These are phyloP conservation scores for Solioccasus polychromus DNA, from an alignment of 768 basidiomycete genomes.

Conservation along the genomic window DNA sequence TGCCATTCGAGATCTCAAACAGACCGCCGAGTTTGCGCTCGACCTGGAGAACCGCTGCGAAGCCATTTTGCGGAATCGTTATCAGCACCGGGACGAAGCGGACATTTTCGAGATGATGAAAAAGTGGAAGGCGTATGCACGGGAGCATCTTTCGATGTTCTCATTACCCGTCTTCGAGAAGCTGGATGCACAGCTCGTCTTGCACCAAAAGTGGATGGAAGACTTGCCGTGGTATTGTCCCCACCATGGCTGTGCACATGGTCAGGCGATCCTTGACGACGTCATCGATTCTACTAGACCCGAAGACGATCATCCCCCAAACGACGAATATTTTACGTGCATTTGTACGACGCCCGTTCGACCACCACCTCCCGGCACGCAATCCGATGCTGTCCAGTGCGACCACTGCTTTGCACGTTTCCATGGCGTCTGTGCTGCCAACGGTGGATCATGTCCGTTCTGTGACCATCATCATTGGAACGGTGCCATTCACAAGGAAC, in stretches of 20 bases:
- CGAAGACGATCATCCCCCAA: conserved; percentile 76
- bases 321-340: conserved; percentile 81
- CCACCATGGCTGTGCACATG: conserved; percentile 63
- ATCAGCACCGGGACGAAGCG: conserved; percentile 50
- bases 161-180: conserved; percentile 69
- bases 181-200: conserved; percentile 62
- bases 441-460: conserved; percentile 89
- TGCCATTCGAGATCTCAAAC: conserved; percentile 61
- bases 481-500: conserved; percentile 76
- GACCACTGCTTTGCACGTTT: conserved; percentile 87
- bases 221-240: conserved; percentile 78
- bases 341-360: conserved; percentile 76
- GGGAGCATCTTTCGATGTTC: conserved; percentile 71
- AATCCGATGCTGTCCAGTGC: conserved; percentile 86
- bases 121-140: conserved; percentile 72
- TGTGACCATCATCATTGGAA: conserved; percentile 93
- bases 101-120: conserved; percentile 71
- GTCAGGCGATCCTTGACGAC: conserved; percentile 65
- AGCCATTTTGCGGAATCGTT: conserved; percentile 63
- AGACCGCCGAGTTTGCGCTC: conserved; percentile 70
- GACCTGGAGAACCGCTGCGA: conserved; percentile 78
- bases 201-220: conserved; percentile 70
- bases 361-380: conserved; percentile 70
- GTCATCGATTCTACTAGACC: conserved; percentile 71
- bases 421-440: conserved; percentile 80